Evolutionary conservation across 192 early-diverging fungal genomes (phyloP).

Genomic region (Backusella tuberculispora): DNA sequence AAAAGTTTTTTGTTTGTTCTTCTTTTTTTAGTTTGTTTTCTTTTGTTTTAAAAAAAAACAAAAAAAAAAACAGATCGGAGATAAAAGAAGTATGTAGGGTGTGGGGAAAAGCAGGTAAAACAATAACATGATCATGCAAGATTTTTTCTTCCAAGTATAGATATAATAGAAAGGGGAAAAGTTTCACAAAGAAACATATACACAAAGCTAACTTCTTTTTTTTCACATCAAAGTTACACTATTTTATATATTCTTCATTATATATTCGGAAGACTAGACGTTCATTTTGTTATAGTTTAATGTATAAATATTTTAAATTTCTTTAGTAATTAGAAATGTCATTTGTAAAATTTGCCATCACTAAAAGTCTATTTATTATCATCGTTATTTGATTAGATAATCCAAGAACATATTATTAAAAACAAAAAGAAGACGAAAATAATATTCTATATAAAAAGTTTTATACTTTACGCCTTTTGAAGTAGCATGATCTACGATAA

Average conservation of each 20-base stretch:
- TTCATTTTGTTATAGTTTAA: too few species aligned
- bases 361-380: too few species aligned
- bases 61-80: not conserved
- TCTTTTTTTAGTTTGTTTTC: constrained; percentile 10
- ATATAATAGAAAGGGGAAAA: constrained; percentile 12
- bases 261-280: not conserved
- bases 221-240: not conserved
- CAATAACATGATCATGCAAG: constrained; percentile 8
- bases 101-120: constrained; percentile 3
- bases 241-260: not conserved
- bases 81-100: not conserved
- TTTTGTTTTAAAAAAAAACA: not conserved
- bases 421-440: too few species aligned
- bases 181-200: not conserved
- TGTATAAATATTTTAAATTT: too few species aligned
- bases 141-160: constrained; percentile 3
- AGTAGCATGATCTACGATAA: not conserved
- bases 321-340: too few species aligned
- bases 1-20: not conserved
- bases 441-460: too few species aligned
- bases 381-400: too few species aligned
- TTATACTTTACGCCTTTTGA: too few species aligned
- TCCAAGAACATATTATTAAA: too few species aligned
- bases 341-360: too few species aligned
- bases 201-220: not conserved